Base-by-base conservation (phyloP, 2,329 filamentous ascomycete species). In the Pestalotiopsis sp. region DNA sequence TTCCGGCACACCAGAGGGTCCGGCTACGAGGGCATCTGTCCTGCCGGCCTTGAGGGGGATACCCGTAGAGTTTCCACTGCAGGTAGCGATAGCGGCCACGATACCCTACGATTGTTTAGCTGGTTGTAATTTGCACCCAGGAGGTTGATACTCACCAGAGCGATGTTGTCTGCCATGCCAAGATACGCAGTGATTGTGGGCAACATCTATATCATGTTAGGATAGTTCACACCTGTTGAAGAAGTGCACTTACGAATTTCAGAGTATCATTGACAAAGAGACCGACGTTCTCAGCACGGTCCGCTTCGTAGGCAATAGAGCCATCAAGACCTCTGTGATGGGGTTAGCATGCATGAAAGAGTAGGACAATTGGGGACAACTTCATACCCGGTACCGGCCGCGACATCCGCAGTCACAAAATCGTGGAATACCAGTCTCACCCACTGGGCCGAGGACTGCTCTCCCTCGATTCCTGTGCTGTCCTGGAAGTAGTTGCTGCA, bases 151-250 rank as follows among this genome's bases (percentile, higher is more conserved):
- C 63, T 57, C 10, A 65, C 63, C 10, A 65, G 13, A 9, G 63
- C 63, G 9, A 65, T 65, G 63, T 65, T 65, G 17, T 65, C 63
- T 57, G 63, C 63, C 63, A 65, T 65, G 30, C 63, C 40, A 5
- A 65, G 7, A 39, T 65, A 65, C 24, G 63, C 63, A 6, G 40
- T 65, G 35, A 65, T 65, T 4, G 63, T 65, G 5, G 61, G 61
- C 22, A 40, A 26, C 61, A 64, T 64, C 61, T 64, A 20, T 14
- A 62, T 17, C 59, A 20, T 38, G n/a, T 62, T 62, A 62, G 35
- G 11, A 38, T 22, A 62, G 59, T 35, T 14, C 30, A 22, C 30
- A 1, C 10, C 24, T 3, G 7, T 11, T 6, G 13, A 22, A 2
- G 2, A 17, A 4, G 9, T 7, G n/a, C 11, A 48, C 48, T 56